Base-by-base conservation (phyloP, 768 basidiomycete genomes). In the Panus rudis region DNA sequence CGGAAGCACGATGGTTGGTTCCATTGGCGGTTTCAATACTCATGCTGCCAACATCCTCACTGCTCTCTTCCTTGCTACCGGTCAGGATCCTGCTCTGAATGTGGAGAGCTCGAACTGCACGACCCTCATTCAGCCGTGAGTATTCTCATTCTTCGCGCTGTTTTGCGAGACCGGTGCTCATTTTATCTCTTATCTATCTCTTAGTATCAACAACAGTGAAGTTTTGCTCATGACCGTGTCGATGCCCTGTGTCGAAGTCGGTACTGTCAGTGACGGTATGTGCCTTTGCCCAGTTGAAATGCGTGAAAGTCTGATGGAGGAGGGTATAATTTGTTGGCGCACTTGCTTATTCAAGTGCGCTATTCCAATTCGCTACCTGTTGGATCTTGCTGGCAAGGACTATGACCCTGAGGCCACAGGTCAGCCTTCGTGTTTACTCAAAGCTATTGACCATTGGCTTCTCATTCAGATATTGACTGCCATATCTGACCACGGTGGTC, bases 201-300 rank as follows among this genome's bases (percentile, higher is more conserved):
- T n/a, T 52, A 93, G 90, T 46, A 84, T 76, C n/a, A 96, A 98
- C 64, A 75, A 84, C 50, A 90, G 87, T 39, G 71, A 89, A 53
- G 96, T 98, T 59, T 73, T 98, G 2, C 76, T 98, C 42, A 80
- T 98, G 69, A 92, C 93, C 0, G 72, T 93, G 40, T 81, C 92
- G 6, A 98, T 99, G 96, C 96, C 94, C n/a, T 96, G 84, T 23
- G 92, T 99, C 61, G 96, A 99, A 67, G 94, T 98, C 21, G 96
- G 96, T 30, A 98, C 96, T 30, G 83, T 99, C 41, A 94, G 94
- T 27, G 96, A 96, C 28, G 96, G 96, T 25, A 97, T 93, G 2
- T 76, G 94, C 26, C 83, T 99, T 38, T 77, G 72, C 6, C 94
- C 96, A n/a, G n/a, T n/a, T n/a, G n/a, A n/a, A n/a, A n/a, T n/a